Conservation (phyloP, 495 filamentous ascomycete genomes). For the Bryoglossum gracile region DNA sequence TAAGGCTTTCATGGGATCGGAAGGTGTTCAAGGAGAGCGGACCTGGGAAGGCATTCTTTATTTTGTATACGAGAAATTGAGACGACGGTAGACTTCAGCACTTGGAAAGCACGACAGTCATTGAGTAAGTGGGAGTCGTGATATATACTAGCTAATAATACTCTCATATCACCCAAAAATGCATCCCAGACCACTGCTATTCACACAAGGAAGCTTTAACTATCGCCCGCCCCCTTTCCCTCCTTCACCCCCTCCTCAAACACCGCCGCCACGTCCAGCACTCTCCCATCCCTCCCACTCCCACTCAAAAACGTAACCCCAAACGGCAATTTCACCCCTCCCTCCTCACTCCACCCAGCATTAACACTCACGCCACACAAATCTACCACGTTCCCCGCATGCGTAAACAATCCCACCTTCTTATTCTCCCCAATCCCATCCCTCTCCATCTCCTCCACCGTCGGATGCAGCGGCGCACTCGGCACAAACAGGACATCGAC, state of each 20-base stretch:
- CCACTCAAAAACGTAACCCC: constrained; percentile 55
- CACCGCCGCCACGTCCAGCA: constrained; percentile 45
- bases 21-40: no score
- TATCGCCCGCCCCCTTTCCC: background rate
- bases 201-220: no score
- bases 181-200: no score
- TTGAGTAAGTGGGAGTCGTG: no score
- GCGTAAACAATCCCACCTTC: constrained; percentile 51
- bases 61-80: no score
- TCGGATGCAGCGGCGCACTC: constrained; percentile 52
- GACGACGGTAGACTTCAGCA: no score
- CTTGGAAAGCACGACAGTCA: no score
- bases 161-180: no score
- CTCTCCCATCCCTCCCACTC: constrained; percentile 46
- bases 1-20: no score
- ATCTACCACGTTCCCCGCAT: constrained; percentile 60
- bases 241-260: constrained; percentile 37
- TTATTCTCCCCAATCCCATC: constrained; percentile 51
- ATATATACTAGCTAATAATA: no score
- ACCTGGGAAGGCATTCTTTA: no score
- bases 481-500: constrained; percentile 56
- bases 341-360: constrained; percentile 34
- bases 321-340: constrained; percentile 44
- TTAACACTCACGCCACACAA: constrained; percentile 54
- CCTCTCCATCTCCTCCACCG: constrained; percentile 46